phyloP scores from a whole-genome alignment of 176 grass and related monocot species.

The Ampelocalamus luodianensis region DNA sequence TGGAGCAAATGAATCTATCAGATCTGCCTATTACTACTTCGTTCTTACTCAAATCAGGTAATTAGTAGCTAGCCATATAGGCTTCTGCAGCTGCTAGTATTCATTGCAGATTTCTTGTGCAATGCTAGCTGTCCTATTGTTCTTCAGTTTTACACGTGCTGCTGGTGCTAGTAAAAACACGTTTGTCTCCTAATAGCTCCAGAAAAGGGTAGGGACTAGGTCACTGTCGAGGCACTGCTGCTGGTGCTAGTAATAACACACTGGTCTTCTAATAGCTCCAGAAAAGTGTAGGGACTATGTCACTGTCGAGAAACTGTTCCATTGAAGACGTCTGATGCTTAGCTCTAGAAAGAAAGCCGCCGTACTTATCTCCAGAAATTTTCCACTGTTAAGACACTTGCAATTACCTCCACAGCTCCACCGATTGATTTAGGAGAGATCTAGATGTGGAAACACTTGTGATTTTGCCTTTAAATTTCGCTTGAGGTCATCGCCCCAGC shows the following conservation, averaged over 20 bases:
- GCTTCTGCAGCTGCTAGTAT: neutral
- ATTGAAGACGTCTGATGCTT: conserved; percentile 42
- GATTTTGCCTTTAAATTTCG: neutral
- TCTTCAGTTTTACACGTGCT: conserved; percentile 41
- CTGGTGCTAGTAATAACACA: neutral
- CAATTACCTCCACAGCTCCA: neutral
- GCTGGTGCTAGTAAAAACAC: neutral
- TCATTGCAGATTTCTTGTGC: conserved; percentile 42
- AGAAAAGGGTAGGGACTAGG: no score
- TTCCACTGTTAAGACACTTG: neutral
- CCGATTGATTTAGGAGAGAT: neutral
- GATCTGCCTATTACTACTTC: conserved; percentile 38
- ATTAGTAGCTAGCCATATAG: neutral
- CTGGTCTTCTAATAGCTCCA: no score
- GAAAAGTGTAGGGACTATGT: conserved; percentile 38
- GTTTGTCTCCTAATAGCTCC: no score
- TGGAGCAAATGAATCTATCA: neutral
- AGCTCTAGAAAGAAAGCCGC: conserved; percentile 18
- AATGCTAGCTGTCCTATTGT: conserved; percentile 15
- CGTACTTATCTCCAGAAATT: conserved; percentile 8
- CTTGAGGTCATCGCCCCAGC: neutral
- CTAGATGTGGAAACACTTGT: neutral
- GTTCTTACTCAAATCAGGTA: conserved; percentile 14
- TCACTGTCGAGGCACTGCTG: neutral
- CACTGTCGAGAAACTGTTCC: conserved; percentile 42